phyloP scores from a whole-genome alignment of 345 rosid genomes.

The Erucastrum elatum region DNA sequence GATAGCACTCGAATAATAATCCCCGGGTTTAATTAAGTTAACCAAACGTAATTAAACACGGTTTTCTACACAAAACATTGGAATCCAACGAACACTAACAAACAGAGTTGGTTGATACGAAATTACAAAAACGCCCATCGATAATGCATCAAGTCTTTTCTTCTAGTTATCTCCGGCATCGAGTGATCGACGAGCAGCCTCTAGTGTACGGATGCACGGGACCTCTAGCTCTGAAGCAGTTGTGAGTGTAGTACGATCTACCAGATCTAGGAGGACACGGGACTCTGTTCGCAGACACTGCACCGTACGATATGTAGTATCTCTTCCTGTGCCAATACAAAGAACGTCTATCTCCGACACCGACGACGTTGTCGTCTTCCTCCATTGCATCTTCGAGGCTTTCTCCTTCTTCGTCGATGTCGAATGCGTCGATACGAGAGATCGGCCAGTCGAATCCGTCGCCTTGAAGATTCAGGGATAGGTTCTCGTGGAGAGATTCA shows the following conservation, averaged over 20 bases:
- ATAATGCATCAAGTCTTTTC: background rate
- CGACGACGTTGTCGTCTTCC: conserved; percentile 27
- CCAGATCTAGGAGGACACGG: conserved; percentile 97
- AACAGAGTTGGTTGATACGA: background rate
- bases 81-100: background rate
- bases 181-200: conserved; percentile 75
- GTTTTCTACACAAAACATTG: conserved; percentile 3
- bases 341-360: conserved; percentile 52
- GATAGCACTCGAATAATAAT: background rate
- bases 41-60: conserved; percentile 10
- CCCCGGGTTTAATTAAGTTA: background rate
- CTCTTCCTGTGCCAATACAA: conserved; percentile 62
- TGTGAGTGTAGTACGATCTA: conserved; percentile 85
- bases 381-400: conserved; percentile 13
- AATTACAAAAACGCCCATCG: conserved; percentile 26
- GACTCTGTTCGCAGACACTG: conserved; percentile 74
- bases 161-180: conserved; percentile 63
- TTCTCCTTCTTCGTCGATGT: conserved; percentile 21
- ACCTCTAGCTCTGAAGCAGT: conserved; percentile 63
- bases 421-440: conserved; percentile 28
- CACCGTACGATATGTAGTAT: conserved; percentile 89
- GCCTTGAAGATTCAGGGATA: conserved; percentile 39
- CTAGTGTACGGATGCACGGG: conserved; percentile 76
- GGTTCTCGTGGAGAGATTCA: conserved; percentile 39
- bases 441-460: conserved; percentile 63